Evolutionary conservation across 331 rosid species (phyloP), one percentile per base, ranked within the genome.

Genomic region (Malus hybrid): DNA sequence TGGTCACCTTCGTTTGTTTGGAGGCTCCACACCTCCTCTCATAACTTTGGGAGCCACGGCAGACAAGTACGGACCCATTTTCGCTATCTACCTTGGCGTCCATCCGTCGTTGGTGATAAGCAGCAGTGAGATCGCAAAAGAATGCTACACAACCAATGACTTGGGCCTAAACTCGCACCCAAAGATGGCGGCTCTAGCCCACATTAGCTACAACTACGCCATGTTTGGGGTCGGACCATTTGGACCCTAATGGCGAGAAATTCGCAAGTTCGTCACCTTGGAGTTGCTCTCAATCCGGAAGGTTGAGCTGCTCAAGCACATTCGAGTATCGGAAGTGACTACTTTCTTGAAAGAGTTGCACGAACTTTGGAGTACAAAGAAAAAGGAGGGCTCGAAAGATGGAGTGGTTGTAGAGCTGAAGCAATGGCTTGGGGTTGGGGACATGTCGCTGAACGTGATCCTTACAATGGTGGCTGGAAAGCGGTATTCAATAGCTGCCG

Each of bases 121-220:
- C 22, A 68, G 67, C 6, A 75, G 79, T 83, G 89, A 91, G 62
- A n/a, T 80, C 6, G 92, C 92, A 7, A 91, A 87, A 42, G 90
- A 91, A 57, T 79, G 85, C 62, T 87, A 83, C 75, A 87, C 93
- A 7, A 76, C 86, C 7, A 81, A 72, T 8, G 92, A 91, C 59
- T 36, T 29, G 7, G 66, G 32, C 10, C 10, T 82, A 15, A 76
- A 88, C 4, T 70, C 77, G 8, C 89, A 90, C 91, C 96, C 57
- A 18, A 65, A 34, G 11, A 4, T 65, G 13, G 50, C 48, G 12
- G 28, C n/a, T 24, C 11, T 18, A 3, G 64, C 67, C 36, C 69
- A 71, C 60, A 27, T 83, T 6, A 79, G 84, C 33, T 83, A 76
- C 48, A 73, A 75, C 79, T 22, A 50, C 5, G 86, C 86, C 55